Conservation (phyloP, 306 rosid genomes). For the Lathyrus tuberosus region DNA sequence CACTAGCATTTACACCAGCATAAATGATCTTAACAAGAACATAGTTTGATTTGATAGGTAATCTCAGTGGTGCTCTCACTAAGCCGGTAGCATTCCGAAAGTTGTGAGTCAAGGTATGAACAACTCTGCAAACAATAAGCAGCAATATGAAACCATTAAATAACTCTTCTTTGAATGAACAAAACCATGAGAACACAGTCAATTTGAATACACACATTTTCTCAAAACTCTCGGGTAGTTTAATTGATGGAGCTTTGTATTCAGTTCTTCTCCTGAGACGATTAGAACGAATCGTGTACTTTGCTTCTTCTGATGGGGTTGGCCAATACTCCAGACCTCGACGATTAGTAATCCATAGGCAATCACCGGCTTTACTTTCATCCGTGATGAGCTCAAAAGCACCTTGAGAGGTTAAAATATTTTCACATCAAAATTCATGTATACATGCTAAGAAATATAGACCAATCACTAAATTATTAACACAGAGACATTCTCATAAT, state of each 20-base stretch:
- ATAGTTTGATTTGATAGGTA: slow-evolving; percentile 69
- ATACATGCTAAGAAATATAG: slow-evolving; percentile 1
- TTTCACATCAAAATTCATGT: slow-evolving; percentile 37
- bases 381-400: slow-evolving; percentile 83
- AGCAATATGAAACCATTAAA: slow-evolving; percentile 32
- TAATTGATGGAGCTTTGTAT: slow-evolving; percentile 53
- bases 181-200: slow-evolving; percentile 17
- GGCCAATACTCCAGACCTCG: slow-evolving; percentile 98
- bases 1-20: slow-evolving; percentile 99
- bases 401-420: slow-evolving; percentile 56
- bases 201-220: slow-evolving; percentile 67
- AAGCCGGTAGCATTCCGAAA: slow-evolving; percentile 77
- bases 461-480: slow-evolving; percentile 24
- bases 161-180: slow-evolving; percentile 33
- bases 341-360: slow-evolving; percentile 94
- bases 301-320: slow-evolving; percentile 67
- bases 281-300: slow-evolving; percentile 49
- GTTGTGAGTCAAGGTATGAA: slow-evolving; percentile 87
- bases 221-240: slow-evolving; percentile 74
- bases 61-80: slow-evolving; percentile 65
- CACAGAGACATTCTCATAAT: slow-evolving; percentile 4
- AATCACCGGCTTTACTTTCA: slow-evolving; percentile 88
- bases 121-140: slow-evolving; percentile 69
- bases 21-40: slow-evolving; percentile 84
- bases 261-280: slow-evolving; percentile 49